Evolutionary conservation across 352 stramenopile species (phyloP), one percentile per base, ranked within the genome.

Genomic region (Phytophthora sojae): DNA sequence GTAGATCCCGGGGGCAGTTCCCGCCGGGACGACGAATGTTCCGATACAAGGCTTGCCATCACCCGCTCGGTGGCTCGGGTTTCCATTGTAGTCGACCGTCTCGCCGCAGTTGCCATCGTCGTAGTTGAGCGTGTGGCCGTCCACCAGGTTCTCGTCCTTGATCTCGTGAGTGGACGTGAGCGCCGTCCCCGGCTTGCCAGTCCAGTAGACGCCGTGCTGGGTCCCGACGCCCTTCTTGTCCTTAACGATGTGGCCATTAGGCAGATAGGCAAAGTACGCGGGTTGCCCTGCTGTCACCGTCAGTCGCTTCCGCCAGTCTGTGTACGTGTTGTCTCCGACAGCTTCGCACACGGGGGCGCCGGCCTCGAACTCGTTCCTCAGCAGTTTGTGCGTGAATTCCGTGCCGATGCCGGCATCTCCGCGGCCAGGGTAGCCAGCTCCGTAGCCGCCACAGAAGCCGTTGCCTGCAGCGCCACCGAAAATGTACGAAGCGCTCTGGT

Each of bases 21-120:
- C 75, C 4, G 23, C 47, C 0, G 81, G 81, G 52, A 86, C 75
- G 23, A 65, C 70, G 42, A 89, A 89, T 45, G 71, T 61, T 14
- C 81, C 71, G 47, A 89, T 77, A 42, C 81, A 89, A 3, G 81
- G 81, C 59, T 83, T 82, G 35, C 76, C 79, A 47, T 89, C 79
- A 9, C 81, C 81, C 0, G 76, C 81, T 7, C 81, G 81, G 0
- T 77, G 78, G 12, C 75, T 61, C 2, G 80, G 73, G 7, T 84
- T 73, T 6, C 79, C 79, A 2, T 81, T 45, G 42, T 63, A 50
- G 44, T 88, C 80, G 14, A 69, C 19, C n/a, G 81, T 76, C 64
- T 89, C 76, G n/a, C 81, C 81, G 30, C 81, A 89, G 52, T 85
- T 89, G 21, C 71, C 74, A 25, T 89, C 81, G 47, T 89, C 79